Conservation (phyloP, 2,329 filamentous ascomycete species). For the Cytospora schulzeri region DNA sequence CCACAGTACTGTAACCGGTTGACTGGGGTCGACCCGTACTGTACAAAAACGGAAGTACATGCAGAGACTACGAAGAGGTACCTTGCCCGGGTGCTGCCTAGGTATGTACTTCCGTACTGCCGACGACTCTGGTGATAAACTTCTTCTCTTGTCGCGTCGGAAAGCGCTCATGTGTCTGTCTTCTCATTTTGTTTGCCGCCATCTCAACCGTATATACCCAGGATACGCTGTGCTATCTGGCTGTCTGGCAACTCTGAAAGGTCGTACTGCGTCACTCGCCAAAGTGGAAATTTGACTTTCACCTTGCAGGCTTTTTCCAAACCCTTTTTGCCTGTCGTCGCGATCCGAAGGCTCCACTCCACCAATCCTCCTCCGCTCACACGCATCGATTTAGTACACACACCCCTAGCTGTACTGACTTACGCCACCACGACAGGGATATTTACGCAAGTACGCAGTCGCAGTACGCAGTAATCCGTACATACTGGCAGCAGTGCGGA, state of each 20-base stretch:
- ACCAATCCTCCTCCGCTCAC: slow-evolving; percentile 27
- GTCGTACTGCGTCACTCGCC: neutral
- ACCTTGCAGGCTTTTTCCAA: slow-evolving; percentile 1
- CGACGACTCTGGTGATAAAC: neutral
- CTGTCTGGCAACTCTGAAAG: neutral
- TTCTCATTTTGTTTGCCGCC: neutral
- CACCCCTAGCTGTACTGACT: slow-evolving; percentile 5
- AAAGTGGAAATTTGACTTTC: neutral
- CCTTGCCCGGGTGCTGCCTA: neutral
- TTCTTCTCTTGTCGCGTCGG: neutral
- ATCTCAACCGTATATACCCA: neutral
- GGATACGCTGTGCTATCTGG: neutral
- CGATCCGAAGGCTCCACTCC: slow-evolving; percentile 26
- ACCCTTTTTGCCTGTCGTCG: slow-evolving; percentile 24
- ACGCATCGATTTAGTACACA: slow-evolving; percentile 24
- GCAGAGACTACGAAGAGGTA: neutral
- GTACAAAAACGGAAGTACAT: neutral
- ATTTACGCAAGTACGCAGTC: slow-evolving; percentile 12
- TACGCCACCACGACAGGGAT: slow-evolving; percentile 22
- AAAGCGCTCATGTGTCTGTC: neutral
- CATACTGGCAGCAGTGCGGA: neutral
- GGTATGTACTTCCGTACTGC: neutral
- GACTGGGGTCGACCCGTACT: neutral
- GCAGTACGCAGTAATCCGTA: neutral
- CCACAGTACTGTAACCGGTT: neutral